Evolutionary conservation across 805 yeast genomes (phyloP), one percentile per base, ranked within the genome.

Genomic region (Teunomyces stri): DNA sequence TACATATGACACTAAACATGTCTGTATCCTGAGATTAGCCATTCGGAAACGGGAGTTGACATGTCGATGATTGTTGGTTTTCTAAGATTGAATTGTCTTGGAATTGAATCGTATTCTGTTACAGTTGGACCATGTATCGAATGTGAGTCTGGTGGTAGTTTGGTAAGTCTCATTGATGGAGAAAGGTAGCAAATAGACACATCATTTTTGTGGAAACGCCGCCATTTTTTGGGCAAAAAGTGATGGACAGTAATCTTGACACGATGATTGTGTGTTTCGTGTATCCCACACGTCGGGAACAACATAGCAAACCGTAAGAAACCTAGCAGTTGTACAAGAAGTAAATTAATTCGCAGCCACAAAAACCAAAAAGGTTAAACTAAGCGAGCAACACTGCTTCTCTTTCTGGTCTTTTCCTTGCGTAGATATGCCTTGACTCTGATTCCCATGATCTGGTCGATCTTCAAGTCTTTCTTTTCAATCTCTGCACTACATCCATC

Each of bases 401-500:
- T 47, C 35, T 42, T 51, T 13, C 42, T 30, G 16, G 36, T 50
- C 42, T 49, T 55, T 35, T 54, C 58, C 45, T 44, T 45, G 6
- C 63, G 56, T 45, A 55, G 38, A 43, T 45, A 71, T 16, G 74
- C 71, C 49, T 66, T 66, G 15, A 84, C 78, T 48, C 92, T 61
- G 13, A 83, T 50, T 3, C 60, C 56, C 89, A 84, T 85, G 33
- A 83, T 49, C 18, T 65, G 63, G 55, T 85, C 90, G 0, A 62
- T 65, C 6, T 59, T 63, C 31, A 72, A 70, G 48, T 78, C 81
- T 0, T 48, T 44, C 25, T 48, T 52, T 1, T 52, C 49, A 7
- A 84, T 51, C 3, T 44, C 48, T 4, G 64, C 68, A 6, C 67
- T 62, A 58, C 89, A 84, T 15, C 82, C 85, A 25, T 78, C 74